Evolutionary conservation across 2,329 filamentous ascomycete species (phyloP).

Genomic region (Talaromyces amestolkiae): DNA sequence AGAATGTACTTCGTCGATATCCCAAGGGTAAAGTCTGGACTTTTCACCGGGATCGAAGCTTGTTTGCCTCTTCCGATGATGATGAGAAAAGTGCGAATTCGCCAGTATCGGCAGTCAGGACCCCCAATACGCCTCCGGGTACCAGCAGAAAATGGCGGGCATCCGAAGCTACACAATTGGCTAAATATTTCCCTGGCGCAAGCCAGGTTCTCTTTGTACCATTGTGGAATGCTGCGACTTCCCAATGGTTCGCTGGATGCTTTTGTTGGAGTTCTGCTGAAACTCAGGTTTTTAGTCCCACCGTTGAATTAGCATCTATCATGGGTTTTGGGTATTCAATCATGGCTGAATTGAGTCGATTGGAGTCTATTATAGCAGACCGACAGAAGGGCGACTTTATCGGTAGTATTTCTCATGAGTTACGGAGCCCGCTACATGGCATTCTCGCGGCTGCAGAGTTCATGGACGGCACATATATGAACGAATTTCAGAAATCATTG

Average conservation of each 20-base stretch:
- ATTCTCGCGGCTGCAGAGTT: constrained; percentile 45
- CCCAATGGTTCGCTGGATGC: constrained; percentile 48
- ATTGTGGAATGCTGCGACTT: constrained; percentile 50
- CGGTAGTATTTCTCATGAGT: constrained; percentile 45
- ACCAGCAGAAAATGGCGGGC: constrained; percentile 31
- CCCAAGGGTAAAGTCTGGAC: constrained; percentile 50
- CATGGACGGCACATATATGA: constrained; percentile 37
- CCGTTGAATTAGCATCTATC: constrained; percentile 41
- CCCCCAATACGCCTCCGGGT: constrained; percentile 25
- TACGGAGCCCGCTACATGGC: constrained; percentile 44
- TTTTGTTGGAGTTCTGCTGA: constrained; percentile 45
- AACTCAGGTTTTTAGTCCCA: constrained; percentile 37
- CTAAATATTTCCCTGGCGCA: constrained; percentile 48
- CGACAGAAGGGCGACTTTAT: constrained; percentile 47
- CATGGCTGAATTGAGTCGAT: constrained; percentile 44
- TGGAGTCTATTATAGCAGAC: constrained; percentile 44
- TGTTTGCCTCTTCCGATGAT: constrained; percentile 48
- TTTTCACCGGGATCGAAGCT: constrained; percentile 44
- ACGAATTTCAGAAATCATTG: constrained; percentile 41
- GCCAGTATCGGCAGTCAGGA: constrained; percentile 19
- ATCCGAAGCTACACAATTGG: constrained; percentile 40
- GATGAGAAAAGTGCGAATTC: constrained; percentile 29
- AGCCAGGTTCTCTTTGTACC: constrained; percentile 52
- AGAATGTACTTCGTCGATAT: constrained; percentile 43
- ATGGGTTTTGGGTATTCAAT: constrained; percentile 43